phyloP scores from a whole-genome alignment of 2,329 filamentous ascomycete species.

The Colletotrichum sp. region DNA sequence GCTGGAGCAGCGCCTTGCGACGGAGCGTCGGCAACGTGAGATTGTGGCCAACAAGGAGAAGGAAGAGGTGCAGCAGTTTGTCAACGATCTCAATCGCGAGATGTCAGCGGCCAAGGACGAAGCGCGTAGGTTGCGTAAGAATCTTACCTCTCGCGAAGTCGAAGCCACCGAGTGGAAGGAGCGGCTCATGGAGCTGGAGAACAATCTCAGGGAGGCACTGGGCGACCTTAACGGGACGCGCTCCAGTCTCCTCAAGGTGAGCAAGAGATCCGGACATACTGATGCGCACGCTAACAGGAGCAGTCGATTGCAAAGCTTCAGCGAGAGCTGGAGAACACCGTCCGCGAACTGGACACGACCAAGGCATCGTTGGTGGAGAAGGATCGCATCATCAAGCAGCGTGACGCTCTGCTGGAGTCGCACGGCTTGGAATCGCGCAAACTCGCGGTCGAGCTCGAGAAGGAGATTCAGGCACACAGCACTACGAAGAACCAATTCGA shows the following conservation, averaged over 20 bases:
- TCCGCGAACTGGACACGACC: slow-evolving; percentile 80
- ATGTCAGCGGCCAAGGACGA: slow-evolving; percentile 85
- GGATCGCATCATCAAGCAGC: slow-evolving; percentile 86
- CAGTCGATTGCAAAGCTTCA: slow-evolving; percentile 87
- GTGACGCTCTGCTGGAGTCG: slow-evolving; percentile 86
- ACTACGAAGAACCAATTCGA: slow-evolving; percentile 90
- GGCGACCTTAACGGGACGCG: slow-evolving; percentile 88
- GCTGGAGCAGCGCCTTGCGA: slow-evolving; percentile 75
- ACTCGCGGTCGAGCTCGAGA: slow-evolving; percentile 86
- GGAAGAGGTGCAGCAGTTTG: slow-evolving; percentile 90
- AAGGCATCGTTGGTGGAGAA: slow-evolving; percentile 86
- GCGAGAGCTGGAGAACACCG: slow-evolving; percentile 82
- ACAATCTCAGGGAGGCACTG: slow-evolving; percentile 82
- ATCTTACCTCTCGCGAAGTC: slow-evolving; percentile 80
- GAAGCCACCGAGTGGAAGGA: slow-evolving; percentile 93
- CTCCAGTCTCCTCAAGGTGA: slow-evolving; percentile 81
- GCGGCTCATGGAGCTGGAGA: slow-evolving; percentile 87
- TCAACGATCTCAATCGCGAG: slow-evolving; percentile 92
- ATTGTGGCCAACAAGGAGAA: slow-evolving; percentile 88
- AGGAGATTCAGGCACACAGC: slow-evolving; percentile 83
- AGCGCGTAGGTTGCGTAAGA: slow-evolving; percentile 80
- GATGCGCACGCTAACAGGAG: not conserved
- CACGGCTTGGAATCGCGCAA: slow-evolving; percentile 87
- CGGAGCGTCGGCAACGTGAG: slow-evolving; percentile 86
- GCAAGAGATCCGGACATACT: slow-evolving; percentile 21